Conservation (phyloP, 2,329 filamentous ascomycete genomes). For the Cucurbitaria berberidis region DNA sequence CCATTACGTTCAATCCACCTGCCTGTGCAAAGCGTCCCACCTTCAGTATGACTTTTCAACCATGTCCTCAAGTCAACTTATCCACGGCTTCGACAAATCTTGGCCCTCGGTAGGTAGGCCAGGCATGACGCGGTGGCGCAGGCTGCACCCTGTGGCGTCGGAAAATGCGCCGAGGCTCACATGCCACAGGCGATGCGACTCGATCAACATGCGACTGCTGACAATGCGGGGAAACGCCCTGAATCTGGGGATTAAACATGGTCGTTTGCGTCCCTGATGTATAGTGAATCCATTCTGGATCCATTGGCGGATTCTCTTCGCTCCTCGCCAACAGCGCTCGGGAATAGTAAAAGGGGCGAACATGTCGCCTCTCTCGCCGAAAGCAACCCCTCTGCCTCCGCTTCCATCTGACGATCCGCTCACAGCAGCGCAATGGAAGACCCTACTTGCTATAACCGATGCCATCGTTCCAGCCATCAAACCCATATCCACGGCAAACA, state of each 20-base stretch:
- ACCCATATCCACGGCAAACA: conserved; percentile 45
- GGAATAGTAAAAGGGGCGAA: too few relatives aligned
- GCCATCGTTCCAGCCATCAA: conserved; percentile 66
- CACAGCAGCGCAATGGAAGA: conserved; percentile 63
- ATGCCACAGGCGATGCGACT: background rate
- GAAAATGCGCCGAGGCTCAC: background rate
- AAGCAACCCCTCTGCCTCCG: conserved; percentile 54
- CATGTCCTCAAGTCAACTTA: too few relatives aligned
- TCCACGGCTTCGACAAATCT: background rate
- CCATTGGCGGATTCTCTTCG: too few relatives aligned
- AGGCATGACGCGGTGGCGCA: background rate
- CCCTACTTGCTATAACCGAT: conserved; percentile 63
- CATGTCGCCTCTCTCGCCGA: conserved; percentile 43
- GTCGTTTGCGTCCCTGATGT: conserved; percentile 4
- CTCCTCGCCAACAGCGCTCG: too few relatives aligned
- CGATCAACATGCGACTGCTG: background rate
- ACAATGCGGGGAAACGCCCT: background rate
- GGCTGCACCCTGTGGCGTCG: background rate
- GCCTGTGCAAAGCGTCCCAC: background rate
- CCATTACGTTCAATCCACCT: background rate
- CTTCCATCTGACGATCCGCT: conserved; percentile 56
- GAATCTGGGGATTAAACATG: background rate
- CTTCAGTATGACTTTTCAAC: too few relatives aligned
- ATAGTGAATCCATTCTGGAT: conserved; percentile 2
- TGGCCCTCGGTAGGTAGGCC: background rate